Evolutionary conservation across 306 rosid species (phyloP).

Genomic region (Parietaria judaica): DNA sequence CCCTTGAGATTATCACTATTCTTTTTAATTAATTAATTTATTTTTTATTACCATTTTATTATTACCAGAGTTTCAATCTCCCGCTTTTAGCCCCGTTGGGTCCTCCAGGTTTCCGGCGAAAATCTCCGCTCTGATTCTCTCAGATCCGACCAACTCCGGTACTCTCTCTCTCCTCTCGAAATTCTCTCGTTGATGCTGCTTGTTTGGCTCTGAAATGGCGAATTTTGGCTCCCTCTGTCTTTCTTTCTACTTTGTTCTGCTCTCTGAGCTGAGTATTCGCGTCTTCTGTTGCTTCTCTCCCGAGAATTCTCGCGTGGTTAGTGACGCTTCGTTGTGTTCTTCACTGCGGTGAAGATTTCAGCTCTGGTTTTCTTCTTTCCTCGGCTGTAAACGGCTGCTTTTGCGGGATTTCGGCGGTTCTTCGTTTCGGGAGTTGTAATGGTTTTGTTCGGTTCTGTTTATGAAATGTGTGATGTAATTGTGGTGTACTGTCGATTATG

Average conservation of each 20-base stretch:
- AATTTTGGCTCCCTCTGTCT: constrained; percentile 2
- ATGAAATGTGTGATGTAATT: background rate
- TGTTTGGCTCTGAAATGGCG: background rate
- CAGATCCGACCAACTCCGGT: constrained; percentile 46
- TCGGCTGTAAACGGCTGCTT: background rate
- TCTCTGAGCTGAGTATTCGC: constrained; percentile 5
- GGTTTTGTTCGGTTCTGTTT: background rate
- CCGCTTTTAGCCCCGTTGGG: background rate
- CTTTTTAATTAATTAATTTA: background rate
- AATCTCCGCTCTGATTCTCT: constrained; percentile 10
- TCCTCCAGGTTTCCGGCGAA: background rate
- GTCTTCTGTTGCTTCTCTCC: constrained; percentile 8
- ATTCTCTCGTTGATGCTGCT: background rate
- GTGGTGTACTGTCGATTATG: too few species aligned
- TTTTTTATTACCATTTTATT: constrained; percentile 12
- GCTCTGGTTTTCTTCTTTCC: background rate
- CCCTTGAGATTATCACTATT: background rate
- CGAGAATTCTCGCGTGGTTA: constrained; percentile 11
- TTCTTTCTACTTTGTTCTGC: background rate
- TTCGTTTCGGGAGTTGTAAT: background rate
- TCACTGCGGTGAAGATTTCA: background rate
- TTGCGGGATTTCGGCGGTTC: too few species aligned
- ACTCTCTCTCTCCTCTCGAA: constrained; percentile 17
- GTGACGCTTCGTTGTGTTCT: too few species aligned
- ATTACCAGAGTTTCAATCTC: constrained; percentile 22